A percentile compares a stretch with the other conserved stretches of the same genome.
Evolutionary conservation across 306 rosid species (phyloP).

Genomic region (Prunus dulcis): DNA sequence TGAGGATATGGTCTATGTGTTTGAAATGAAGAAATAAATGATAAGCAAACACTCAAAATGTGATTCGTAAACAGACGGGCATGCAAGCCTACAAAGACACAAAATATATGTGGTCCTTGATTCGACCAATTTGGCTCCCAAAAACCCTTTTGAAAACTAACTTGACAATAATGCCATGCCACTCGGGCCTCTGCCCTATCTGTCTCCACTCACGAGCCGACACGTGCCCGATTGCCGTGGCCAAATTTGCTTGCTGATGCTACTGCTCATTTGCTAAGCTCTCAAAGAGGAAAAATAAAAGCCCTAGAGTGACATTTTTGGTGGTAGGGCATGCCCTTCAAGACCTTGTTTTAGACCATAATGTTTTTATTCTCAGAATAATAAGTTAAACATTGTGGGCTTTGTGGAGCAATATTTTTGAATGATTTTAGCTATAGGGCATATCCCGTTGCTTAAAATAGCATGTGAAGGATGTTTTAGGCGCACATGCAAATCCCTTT

Average conservation of each 20-base stretch:
- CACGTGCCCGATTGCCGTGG: conserved; percentile 26
- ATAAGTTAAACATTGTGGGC: neutral
- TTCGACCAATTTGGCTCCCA: conserved; percentile 22
- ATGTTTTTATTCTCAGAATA: conserved; percentile 14
- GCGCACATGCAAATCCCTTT: conserved; percentile 58
- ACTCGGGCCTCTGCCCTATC: conserved; percentile 7
- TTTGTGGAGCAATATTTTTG: neutral
- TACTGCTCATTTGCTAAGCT: neutral
- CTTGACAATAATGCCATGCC: conserved; percentile 13
- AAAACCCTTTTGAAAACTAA: conserved; percentile 21
- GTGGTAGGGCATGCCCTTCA: conserved; percentile 24
- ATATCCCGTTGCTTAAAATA: conserved; percentile 15
- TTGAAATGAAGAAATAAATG: conserved; percentile 26
- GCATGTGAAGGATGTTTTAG: conserved; percentile 32
- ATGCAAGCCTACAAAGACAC: neutral
- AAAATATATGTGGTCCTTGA: conserved; percentile 32
- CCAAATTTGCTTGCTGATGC: conserved; percentile 31
- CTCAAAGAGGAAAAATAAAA: conserved; percentile 30
- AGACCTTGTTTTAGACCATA: conserved; percentile 18
- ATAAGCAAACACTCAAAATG: conserved; percentile 26
- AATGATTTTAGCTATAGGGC: neutral
- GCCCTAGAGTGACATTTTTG: neutral
- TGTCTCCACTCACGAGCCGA: conserved; percentile 22
- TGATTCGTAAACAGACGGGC: conserved; percentile 14
- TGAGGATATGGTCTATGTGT: conserved; percentile 33